Base-by-base conservation (phyloP, 176 grass and related monocot genomes). In the Aegilops bicornis region DNA sequence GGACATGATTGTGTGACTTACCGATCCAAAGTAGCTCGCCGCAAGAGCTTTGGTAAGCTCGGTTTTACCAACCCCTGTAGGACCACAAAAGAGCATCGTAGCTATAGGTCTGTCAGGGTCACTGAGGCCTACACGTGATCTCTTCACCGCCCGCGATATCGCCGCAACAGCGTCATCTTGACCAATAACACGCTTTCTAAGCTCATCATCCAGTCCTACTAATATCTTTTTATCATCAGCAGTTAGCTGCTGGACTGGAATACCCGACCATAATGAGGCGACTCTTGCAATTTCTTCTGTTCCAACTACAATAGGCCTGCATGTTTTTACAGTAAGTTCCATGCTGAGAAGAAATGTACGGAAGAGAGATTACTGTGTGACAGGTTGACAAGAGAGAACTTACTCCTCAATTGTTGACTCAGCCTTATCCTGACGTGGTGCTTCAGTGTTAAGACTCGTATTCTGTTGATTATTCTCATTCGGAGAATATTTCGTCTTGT, bases 21-120 rank as follows among this genome's bases (percentile, higher is more conserved):
- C 95, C 3, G 91, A 94, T 89, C 93, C 96, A 93, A 98, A 98
- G 87, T 95, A 95, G 69, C 88, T 94, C 59, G 84, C 93, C 56
- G 96, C 89, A 81, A 95, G 88, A 79, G 96, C 93, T 91, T 94
- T 98, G 15, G 93, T 95, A 64, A 98, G 93, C 78, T 98, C 93
- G 0, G 96, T 95, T 95, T 98, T 98, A 75, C 96, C 96, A 67
- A 98, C 96, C 86, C 96, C 96, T 81, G 96, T 98, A 63, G 96
- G 96, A 76, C 93, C 93, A 65, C 93, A 98, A 78, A 98, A 98
- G 75, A 98, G 91, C 64, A 98, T 81, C 13, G 93, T 93, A 39
- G 93, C 93, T 86, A 98, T 98, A 80, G 96, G 96, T 73, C 96
- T 93, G 79, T 91, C 93, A 81, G 96, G 93, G 86, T 98, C 96